Base-by-base conservation (phyloP, 164 flowering plant genomes). In the Pachysandra terminalis region DNA sequence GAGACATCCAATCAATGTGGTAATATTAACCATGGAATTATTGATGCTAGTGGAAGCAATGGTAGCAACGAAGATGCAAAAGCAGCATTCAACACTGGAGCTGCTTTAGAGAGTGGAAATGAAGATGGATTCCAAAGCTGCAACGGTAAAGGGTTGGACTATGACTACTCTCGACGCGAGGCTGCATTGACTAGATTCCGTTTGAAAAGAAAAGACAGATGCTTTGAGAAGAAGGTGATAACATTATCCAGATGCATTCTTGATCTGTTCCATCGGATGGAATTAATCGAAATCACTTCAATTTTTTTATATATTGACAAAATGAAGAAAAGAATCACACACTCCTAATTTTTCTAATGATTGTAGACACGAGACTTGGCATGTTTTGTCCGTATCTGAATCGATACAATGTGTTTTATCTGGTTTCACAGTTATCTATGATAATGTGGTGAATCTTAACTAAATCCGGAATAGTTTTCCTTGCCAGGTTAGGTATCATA, bases 221-320 rank as follows among this genome's bases (percentile, higher is more conserved):
- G 88, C 76, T 85, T 68, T 77, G 83, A 80, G 73, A 85, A 85
- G 64, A 85, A 81, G 88, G 88, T 83, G 58, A 63, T 17, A 3
- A 60, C 16, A 48, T 24, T n/a, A 49, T 28, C 40, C 22, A n/a
- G 28, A 23, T 51, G 2, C 23, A 1, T 37, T 59, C 28, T 51
- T 59, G n/a, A n/a, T 16, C 40, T 58, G 37, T 58, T 9, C n/a
- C 9, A 16, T 58, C 15, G 37, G 19, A 57, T 25, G 51, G 51
- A 45, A 45, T 45, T 45, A 12, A 45, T 10, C 17, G 4, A 10
- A 5, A 1, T 45, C 2, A 1, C 17, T 45, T 45, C 51, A 5
- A 45, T 1, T 45, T 40, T 40, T n/a, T n/a, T n/a, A n/a, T 45
- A 45, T 10, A 10, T 45, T 45, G 4, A 10, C 10, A 1, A 12